Base-by-base conservation (phyloP, 2,329 filamentous ascomycete species). In the Aspergillus aculeatus region DNA sequence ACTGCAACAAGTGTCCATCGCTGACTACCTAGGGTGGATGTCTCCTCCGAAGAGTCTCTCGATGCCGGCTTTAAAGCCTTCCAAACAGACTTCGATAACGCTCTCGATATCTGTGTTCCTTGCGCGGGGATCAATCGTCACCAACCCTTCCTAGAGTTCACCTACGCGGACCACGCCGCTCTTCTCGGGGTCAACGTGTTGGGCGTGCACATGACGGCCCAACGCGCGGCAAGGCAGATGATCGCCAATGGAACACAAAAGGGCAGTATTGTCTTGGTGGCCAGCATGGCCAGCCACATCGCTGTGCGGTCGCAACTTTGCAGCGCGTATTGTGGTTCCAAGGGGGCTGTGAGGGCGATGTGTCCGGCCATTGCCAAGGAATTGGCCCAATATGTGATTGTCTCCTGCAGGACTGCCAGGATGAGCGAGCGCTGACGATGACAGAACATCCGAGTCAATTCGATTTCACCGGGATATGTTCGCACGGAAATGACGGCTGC, bases 261-360 rank as follows among this genome's bases (percentile, higher is more conserved):
- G 55, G 82, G 82, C 0, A 83, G 81, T 58, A 84, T 84, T 55
- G 75, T 85, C 11, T 69, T 84, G 3, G 80, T 84, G 0, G 82
- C 82, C 0, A 83, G 81, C 56, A 84, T 84, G 65, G 82, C 82
- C 0, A 80, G 79, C 29, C 74, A 82, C 57, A 81, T 83, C 63
- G 82, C 82, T 0, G 79, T 83, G 19, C 75, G 79, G 9, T 79
- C 77, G 14, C 81, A 84, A 66, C 68, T 76, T 35, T 80, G 77
- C 50, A 80, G 77, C 47, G 78, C 78, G 5, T 82, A 82, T 56
- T 81, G 79, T 64, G 79, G 75, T 2, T 78, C 75, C 0, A 83
- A 82, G 64, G 80, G 80, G 0, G 80, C 80, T 0, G 80, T 82
- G 19, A 69, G 74, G 47, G 76, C 77, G 0, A 81, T 82, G 79